Evolutionary conservation across 257 asterid species (phyloP).

Genomic region (Plantago major): DNA sequence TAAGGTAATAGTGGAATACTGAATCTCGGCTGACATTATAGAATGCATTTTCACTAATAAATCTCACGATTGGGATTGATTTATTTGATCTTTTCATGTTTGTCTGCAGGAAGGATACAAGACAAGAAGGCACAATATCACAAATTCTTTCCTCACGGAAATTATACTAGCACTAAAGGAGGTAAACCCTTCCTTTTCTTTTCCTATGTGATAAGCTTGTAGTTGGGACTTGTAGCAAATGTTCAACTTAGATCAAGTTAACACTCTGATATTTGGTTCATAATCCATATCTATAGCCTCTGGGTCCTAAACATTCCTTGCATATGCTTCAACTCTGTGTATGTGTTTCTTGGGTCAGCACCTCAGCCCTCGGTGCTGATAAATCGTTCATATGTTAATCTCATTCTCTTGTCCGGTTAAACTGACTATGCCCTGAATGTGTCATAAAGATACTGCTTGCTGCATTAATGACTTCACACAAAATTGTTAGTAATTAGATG

Average conservation of each 20-base stretch:
- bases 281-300: not conserved
- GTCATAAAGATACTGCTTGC: too few species aligned
- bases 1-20: constrained; percentile 44
- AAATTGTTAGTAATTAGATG: too few species aligned
- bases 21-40: constrained; percentile 10
- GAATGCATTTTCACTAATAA: not conserved
- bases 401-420: too few species aligned
- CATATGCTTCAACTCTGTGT: too few species aligned
- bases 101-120: constrained; percentile 59
- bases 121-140: constrained; percentile 45
- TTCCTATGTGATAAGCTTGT: not conserved
- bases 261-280: not conserved
- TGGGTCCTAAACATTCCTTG: not conserved
- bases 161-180: constrained; percentile 84
- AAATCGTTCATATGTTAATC: too few species aligned
- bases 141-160: constrained; percentile 79
- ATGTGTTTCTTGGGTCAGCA: too few species aligned
- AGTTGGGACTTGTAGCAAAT: not conserved
- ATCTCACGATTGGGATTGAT: constrained; percentile 3
- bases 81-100: constrained; percentile 18
- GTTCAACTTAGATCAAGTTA: too few species aligned
- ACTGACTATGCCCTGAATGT: too few species aligned
- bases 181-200: constrained; percentile 38
- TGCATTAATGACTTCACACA: too few species aligned
- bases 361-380: too few species aligned